phyloP scores from a whole-genome alignment of 495 filamentous ascomycete species.

The Bacidia gigantensis region DNA sequence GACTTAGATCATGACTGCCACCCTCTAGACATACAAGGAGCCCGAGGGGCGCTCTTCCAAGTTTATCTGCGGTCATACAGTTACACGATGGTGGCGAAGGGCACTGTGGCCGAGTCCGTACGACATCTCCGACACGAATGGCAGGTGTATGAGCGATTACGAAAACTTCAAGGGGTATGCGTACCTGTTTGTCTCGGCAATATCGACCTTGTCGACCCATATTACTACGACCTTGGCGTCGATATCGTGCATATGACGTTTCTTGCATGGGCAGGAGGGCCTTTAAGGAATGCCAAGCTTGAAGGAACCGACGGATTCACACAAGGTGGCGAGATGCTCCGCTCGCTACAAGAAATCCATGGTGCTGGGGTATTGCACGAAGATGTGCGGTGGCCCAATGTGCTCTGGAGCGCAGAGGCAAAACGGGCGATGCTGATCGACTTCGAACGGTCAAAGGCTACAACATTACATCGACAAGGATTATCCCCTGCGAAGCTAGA shows the following conservation, averaged over 20 bases:
- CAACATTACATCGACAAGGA: not conserved
- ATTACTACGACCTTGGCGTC: constrained; percentile 21
- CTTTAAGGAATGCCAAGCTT: not conserved
- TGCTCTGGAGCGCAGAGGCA: constrained; percentile 17
- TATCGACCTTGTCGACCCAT: constrained; percentile 21
- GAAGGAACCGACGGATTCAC: constrained; percentile 8
- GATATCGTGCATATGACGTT: constrained; percentile 22
- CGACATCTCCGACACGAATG: no score
- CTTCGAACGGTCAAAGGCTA: constrained; percentile 9
- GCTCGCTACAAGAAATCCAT: constrained; percentile 7
- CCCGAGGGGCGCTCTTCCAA: no score
- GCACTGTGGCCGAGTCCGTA: no score
- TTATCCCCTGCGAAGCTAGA: not conserved
- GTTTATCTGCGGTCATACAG: no score
- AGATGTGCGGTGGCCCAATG: constrained; percentile 12
- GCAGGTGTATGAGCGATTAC: constrained; percentile 23
- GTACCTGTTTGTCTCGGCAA: constrained; percentile 28
- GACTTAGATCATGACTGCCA: no score
- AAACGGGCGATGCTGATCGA: constrained; percentile 15
- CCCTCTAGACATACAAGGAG: no score
- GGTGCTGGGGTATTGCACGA: constrained; percentile 12
- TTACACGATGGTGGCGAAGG: no score
- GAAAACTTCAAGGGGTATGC: constrained; percentile 23
- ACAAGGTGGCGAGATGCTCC: constrained; percentile 3
- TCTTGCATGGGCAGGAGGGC: constrained; percentile 22